A percentile compares a stretch with the other conserved stretches of the same genome.
phyloP scores from a whole-genome alignment of 768 basidiomycete genomes.

The Leccinum variicolor region DNA sequence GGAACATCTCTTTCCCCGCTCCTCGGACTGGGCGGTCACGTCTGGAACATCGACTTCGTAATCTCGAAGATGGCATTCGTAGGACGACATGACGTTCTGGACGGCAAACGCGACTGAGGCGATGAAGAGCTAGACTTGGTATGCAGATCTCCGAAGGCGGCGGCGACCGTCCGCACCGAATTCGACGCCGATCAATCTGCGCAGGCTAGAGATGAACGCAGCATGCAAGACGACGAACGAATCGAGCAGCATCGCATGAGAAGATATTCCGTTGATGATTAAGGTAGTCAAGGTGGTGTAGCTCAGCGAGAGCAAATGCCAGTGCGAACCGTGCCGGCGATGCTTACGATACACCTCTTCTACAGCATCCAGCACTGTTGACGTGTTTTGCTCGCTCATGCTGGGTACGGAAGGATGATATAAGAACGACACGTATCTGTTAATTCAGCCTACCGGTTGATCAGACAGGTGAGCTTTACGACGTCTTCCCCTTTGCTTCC shows the following conservation, averaged over 20 bases:
- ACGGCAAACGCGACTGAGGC: constrained; percentile 75
- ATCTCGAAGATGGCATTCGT: constrained; percentile 55
- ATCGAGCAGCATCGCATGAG: constrained; percentile 78
- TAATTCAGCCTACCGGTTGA: constrained; percentile 63
- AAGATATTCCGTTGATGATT: constrained; percentile 75
- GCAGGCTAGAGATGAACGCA: constrained; percentile 75
- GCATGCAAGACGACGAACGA: constrained; percentile 89
- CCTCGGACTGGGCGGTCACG: constrained; percentile 29
- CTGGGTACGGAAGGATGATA: constrained; percentile 36
- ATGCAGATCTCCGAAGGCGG: background rate
- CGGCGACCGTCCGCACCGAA: constrained; percentile 62
- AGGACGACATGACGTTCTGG: constrained; percentile 64
- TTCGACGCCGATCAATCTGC: constrained; percentile 81
- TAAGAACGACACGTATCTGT: background rate
- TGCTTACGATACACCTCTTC: constrained; percentile 77
- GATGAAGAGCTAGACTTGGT: background rate
- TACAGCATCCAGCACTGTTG: constrained; percentile 64
- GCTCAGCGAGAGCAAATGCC: background rate
- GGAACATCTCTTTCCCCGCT: constrained; percentile 78
- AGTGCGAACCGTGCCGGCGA: constrained; percentile 72
- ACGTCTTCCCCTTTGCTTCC: constrained; percentile 36
- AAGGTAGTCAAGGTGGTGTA: constrained; percentile 61
- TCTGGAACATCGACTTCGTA: constrained; percentile 16
- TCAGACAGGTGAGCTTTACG: constrained; percentile 64
- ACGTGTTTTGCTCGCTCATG: constrained; percentile 88